Evolutionary conservation across 305 asterid species (phyloP).

Genomic region (Fraxinus velutina): DNA sequence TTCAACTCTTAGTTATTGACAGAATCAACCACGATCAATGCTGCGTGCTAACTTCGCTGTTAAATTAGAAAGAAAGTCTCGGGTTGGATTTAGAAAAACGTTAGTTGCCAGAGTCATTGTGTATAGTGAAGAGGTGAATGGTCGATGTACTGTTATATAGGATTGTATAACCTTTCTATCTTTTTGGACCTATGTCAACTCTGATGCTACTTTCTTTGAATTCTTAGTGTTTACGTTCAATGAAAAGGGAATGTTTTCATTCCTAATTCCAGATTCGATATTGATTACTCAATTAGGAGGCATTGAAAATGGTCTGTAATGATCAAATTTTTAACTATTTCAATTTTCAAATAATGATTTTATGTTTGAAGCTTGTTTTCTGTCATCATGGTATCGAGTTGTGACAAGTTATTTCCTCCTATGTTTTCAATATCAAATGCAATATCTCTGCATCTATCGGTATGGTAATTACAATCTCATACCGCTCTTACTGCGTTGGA

Average conservation of each 20-base stretch:
- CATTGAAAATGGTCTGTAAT: background rate
- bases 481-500: background rate
- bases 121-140: slow-evolving; percentile 1
- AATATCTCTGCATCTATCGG: too few species aligned
- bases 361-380: background rate
- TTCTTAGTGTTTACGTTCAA: background rate
- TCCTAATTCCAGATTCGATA: background rate
- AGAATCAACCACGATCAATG: slow-evolving; percentile 9
- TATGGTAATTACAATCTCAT: background rate
- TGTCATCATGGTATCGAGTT: background rate
- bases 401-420: background rate
- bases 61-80: background rate
- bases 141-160: background rate
- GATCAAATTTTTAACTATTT: background rate
- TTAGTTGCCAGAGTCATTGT: background rate
- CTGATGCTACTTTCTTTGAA: background rate
- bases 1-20: slow-evolving; percentile 21
- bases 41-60: background rate
- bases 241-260: background rate
- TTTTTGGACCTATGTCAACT: background rate
- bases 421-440: too few species aligned
- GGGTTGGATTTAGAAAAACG: background rate
- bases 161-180: background rate
- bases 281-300: background rate
- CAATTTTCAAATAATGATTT: background rate